Evolutionary conservation across 2,329 filamentous ascomycete genomes (phyloP), one percentile per base, ranked within the genome.

Genomic region (Karstenula rhodostoma): DNA sequence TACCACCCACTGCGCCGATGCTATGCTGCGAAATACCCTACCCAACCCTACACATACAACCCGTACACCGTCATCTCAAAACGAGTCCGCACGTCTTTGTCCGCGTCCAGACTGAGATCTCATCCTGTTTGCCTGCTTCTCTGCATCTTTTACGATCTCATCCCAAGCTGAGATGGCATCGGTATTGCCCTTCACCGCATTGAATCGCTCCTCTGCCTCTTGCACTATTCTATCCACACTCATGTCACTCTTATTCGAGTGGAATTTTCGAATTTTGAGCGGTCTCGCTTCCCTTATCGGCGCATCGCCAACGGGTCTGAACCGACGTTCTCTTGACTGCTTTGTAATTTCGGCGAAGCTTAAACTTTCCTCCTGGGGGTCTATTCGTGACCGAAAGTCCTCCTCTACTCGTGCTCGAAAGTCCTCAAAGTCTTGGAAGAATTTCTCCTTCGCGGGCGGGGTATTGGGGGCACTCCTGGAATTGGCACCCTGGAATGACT

Each of bases 401-500:
- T 43, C n/a, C 9, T 23, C 42, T 23, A 5, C 6, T 4, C 13
- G 42, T 13, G 42, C 10, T 8, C 42, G 7, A 13, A 44, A 12
- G 19, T 23, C n/a, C 42, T 23, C 19, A 44, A 44, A 44, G 42
- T 23, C 42, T 44, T 44, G 10, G 19, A 44, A 44, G 19, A 23
- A 23, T 6, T 7, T 43, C 10, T 44, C 19, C 19, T 44, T 23
- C 19, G n/a, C n/a, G 9, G 12, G 19, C 5, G 40, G 40, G n/a
- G 7, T 43, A n/a, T n/a, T 43, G 17, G 46, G 23, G 12, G 12
- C 12, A 47, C 23, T 43, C 25, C 8, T 44, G 9, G 25, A 25
- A 52, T 15, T 44, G 53, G 19, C 47, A n/a, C 19, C 25, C 63
- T 61, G 46, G 9, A 71, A 60, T 23, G 22, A 23, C 15, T 67